phyloP scores from a whole-genome alignment of 805 yeast species.

The Suhomyces kilbournensis region DNA sequence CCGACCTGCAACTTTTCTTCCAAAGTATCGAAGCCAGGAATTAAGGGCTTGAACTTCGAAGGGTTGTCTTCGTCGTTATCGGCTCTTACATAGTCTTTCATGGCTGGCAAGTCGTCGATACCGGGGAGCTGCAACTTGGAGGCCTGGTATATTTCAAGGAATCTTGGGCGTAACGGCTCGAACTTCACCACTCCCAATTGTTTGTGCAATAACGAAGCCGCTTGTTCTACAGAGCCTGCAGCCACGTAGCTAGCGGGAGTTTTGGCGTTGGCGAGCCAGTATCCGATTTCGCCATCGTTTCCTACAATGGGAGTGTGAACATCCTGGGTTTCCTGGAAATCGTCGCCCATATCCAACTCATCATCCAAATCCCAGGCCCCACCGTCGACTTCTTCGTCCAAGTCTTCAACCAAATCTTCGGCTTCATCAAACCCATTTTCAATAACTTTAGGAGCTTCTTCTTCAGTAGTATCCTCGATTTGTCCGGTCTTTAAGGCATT shows the following conservation, averaged over 20 bases:
- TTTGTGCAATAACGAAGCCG: conserved; percentile 86
- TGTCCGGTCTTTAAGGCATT: conserved; percentile 72
- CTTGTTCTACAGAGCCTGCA: conserved; percentile 94
- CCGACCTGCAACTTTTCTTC: conserved; percentile 66
- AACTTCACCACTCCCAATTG: conserved; percentile 86
- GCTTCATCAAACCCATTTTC: conserved; percentile 13
- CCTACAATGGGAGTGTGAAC: conserved; percentile 19
- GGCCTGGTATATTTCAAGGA: conserved; percentile 79
- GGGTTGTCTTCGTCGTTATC: conserved; percentile 57
- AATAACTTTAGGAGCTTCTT: conserved; percentile 14
- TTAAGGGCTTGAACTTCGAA: conserved; percentile 51
- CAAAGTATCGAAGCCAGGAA: conserved; percentile 71
- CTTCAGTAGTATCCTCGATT: conserved; percentile 63
- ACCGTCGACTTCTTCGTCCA: conserved; percentile 48
- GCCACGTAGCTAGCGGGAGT: conserved; percentile 92
- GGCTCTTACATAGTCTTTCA: conserved; percentile 65
- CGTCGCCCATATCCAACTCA: conserved; percentile 65
- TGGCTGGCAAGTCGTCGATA: conserved; percentile 68
- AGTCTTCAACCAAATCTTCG: conserved; percentile 32
- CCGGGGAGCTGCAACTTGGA: conserved; percentile 75
- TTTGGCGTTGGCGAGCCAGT: conserved; percentile 86
- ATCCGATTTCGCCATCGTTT: conserved; percentile 58
- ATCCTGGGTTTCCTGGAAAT: conserved; percentile 11
- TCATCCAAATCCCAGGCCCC: conserved; percentile 83
- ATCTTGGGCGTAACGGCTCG: conserved; percentile 81